phyloP scores from a whole-genome alignment of 2,329 filamentous ascomycete species.

The Metarhizium humberi region DNA sequence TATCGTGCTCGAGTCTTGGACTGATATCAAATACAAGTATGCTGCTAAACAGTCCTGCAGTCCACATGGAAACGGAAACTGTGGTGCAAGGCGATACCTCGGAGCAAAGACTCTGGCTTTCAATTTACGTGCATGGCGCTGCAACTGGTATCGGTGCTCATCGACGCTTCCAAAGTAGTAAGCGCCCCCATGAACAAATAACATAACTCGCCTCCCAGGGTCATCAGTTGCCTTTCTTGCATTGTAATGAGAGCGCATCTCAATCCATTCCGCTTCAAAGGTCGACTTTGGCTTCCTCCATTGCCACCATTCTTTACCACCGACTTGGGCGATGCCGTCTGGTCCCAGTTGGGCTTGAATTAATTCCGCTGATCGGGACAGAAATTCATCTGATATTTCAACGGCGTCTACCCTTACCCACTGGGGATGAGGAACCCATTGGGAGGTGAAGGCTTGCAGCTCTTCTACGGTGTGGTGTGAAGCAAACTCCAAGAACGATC shows the following conservation, averaged over 20 bases:
- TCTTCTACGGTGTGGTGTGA: slow-evolving; percentile 90
- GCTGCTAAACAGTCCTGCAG: slow-evolving; percentile 82
- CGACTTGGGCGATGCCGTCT: slow-evolving; percentile 64
- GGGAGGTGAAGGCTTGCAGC: slow-evolving; percentile 79
- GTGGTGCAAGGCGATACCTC: slow-evolving; percentile 77
- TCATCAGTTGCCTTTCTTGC: slow-evolving; percentile 55
- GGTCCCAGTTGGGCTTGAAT: slow-evolving; percentile 68
- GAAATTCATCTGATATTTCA: slow-evolving; percentile 52
- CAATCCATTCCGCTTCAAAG: slow-evolving; percentile 86
- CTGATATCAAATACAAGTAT: slow-evolving; percentile 72
- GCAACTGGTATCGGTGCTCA: slow-evolving; percentile 96
- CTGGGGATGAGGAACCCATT: slow-evolving; percentile 82
- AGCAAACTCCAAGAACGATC: slow-evolving; percentile 74
- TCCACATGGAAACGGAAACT: slow-evolving; percentile 93
- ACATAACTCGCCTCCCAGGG: slow-evolving; percentile 66
- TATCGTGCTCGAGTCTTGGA: slow-evolving; percentile 72
- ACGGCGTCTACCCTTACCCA: slow-evolving; percentile 77
- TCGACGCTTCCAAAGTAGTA: slow-evolving; percentile 96
- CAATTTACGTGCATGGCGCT: slow-evolving; percentile 87
- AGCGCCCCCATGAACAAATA: slow-evolving; percentile 89
- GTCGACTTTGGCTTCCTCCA: slow-evolving; percentile 62
- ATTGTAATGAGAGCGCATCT: slow-evolving; percentile 71
- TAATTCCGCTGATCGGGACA: slow-evolving; percentile 56
- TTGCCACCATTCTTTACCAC: slow-evolving; percentile 82
- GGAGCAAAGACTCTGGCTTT: slow-evolving; percentile 84